Conservation (phyloP, 164 flowering plant species). For the Litsea cubeba region DNA sequence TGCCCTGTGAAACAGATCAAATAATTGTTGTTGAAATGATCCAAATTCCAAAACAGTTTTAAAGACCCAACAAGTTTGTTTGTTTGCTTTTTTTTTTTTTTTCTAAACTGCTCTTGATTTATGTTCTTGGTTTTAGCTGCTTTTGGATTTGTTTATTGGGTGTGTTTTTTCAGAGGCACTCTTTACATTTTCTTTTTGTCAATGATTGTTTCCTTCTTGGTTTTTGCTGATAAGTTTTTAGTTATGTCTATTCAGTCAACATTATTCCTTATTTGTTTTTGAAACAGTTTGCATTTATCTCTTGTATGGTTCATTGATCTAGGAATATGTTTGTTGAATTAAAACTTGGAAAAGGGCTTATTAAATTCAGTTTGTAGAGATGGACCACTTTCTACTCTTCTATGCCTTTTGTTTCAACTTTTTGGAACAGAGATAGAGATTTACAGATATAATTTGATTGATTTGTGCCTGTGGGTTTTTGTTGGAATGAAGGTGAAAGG, state of each 20-base stretch:
- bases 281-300: too few species aligned
- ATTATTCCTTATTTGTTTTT: too few species aligned
- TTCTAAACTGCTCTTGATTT: neutral
- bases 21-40: too few species aligned
- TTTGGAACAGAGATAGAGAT: neutral
- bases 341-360: too few species aligned
- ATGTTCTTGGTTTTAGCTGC: neutral
- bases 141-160: neutral
- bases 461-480: neutral
- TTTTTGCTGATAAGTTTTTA: neutral
- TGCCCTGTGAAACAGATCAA: too few species aligned
- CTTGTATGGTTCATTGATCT: too few species aligned
- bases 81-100: too few species aligned
- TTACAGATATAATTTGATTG: neutral
- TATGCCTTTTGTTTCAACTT: neutral
- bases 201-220: neutral
- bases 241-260: too few species aligned
- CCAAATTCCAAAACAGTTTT: too few species aligned
- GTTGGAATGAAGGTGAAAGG: constrained; percentile 53
- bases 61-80: too few species aligned
- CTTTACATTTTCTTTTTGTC: neutral
- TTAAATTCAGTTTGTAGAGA: too few species aligned
- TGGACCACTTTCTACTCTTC: neutral
- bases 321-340: too few species aligned
- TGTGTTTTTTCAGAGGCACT: neutral